These are phyloP conservation scores for Cercospora sp. DNA, from an alignment of 2,329 filamentous ascomycete genomes.

Conservation along the genomic window DNA sequence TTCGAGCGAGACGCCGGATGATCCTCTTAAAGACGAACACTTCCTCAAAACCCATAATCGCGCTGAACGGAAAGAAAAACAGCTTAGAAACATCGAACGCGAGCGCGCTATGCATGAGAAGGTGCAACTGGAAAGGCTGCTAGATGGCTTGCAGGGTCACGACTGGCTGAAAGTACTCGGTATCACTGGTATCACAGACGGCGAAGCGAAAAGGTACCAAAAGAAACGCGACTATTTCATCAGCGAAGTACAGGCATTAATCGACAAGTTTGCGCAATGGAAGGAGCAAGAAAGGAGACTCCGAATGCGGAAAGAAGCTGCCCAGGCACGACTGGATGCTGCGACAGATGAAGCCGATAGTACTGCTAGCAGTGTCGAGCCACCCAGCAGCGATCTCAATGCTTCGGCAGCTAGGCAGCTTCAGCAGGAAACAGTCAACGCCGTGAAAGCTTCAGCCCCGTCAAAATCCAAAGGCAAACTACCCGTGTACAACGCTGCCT, in stretches of 20 bases:
- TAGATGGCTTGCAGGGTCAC: conserved; percentile 82
- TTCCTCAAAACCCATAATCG: conserved; percentile 62
- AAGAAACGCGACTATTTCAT: conserved; percentile 84
- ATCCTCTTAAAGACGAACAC: conserved; percentile 58
- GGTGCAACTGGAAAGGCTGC: conserved; percentile 63
- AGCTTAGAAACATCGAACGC: conserved; percentile 67
- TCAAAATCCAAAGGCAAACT: conserved; percentile 42
- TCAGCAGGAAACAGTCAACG: conserved; percentile 67
- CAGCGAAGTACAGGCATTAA: conserved; percentile 73
- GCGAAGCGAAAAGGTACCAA: conserved; percentile 82
- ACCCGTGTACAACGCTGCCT: conserved; percentile 16
- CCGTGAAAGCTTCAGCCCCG: conserved; percentile 42
- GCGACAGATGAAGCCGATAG: conserved; percentile 44
- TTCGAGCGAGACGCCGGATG: conserved; percentile 43
- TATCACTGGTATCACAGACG: conserved; percentile 79
- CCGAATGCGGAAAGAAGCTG: conserved; percentile 73
- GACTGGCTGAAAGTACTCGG: conserved; percentile 95
- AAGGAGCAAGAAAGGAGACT: conserved; percentile 84
- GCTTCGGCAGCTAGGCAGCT: conserved; percentile 72
- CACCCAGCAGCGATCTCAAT: conserved; percentile 70
- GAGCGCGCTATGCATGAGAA: conserved; percentile 68
- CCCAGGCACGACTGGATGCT: conserved; percentile 52
- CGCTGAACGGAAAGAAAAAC: conserved; percentile 66
- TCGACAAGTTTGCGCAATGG: conserved; percentile 87
- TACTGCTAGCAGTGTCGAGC: conserved; percentile 47